Conservation (phyloP, 345 rosid genomes). For the Eucalyptus urophylla region DNA sequence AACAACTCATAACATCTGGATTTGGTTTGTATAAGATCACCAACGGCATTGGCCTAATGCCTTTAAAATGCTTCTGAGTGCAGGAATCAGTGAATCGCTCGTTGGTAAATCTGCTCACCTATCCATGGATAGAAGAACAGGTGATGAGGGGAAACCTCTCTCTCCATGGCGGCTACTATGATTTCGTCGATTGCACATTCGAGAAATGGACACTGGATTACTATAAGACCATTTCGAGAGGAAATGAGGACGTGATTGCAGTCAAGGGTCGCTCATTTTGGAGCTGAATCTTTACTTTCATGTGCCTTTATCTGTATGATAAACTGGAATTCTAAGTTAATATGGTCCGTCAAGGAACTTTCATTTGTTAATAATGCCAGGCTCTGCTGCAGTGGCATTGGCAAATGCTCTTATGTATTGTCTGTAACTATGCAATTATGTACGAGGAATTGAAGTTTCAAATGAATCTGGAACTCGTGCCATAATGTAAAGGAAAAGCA, state of each 20-base stretch:
- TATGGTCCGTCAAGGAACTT: not conserved
- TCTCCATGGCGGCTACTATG: conserved; percentile 88
- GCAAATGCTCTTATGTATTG: not conserved
- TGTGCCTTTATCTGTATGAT: not conserved
- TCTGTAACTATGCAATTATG: not conserved
- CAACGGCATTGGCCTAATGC: not conserved
- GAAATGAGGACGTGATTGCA: conserved; percentile 15
- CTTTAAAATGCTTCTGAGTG: not conserved
- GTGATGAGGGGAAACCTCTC: conserved; percentile 43
- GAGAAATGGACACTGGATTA: conserved; percentile 97
- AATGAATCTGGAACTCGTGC: not conserved
- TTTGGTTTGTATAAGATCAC: not conserved
- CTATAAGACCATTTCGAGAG: conserved; percentile 20
- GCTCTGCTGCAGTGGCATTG: not conserved
- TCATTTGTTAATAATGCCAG: not conserved
- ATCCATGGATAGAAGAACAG: conserved; percentile 93
- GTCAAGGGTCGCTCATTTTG: conserved; percentile 50
- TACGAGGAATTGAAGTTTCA: not conserved
- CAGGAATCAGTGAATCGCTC: conserved; percentile 79
- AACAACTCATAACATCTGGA: not conserved
- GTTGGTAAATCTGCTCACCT: conserved; percentile 59
- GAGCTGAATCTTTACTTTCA: conserved; percentile 7
- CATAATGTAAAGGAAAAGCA: not conserved
- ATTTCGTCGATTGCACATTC: conserved; percentile 69
- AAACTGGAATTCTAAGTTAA: not conserved